Evolutionary conservation across 495 filamentous ascomycete genomes (phyloP).

Genomic region (Penicillium chermesinum): DNA sequence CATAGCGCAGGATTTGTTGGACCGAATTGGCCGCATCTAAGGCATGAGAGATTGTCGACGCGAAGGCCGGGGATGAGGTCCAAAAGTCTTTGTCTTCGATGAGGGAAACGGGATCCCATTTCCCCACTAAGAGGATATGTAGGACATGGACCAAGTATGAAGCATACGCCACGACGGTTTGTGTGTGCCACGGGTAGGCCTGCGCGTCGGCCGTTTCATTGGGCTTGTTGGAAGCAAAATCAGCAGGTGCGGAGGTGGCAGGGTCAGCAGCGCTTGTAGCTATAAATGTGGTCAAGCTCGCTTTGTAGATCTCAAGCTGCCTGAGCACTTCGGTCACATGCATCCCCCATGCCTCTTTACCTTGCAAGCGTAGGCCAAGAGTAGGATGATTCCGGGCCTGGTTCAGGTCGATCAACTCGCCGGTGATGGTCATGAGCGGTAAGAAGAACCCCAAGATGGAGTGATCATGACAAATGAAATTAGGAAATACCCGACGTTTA

Average conservation of each 20-base stretch:
- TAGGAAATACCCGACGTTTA: conserved; percentile 62
- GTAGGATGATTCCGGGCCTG: conserved; percentile 86
- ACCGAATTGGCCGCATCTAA: conserved; percentile 77
- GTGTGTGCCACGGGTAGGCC: conserved; percentile 64
- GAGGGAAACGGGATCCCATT: conserved; percentile 82
- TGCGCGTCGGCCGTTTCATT: conserved; percentile 41
- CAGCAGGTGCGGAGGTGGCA: conserved; percentile 19
- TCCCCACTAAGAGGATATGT: conserved; percentile 76
- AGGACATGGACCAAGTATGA: conserved; percentile 81
- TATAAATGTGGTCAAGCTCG: conserved; percentile 74
- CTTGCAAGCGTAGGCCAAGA: conserved; percentile 73
- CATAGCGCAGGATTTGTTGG: conserved; percentile 76
- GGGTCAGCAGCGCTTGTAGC: conserved; percentile 44
- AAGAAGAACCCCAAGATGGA: conserved; percentile 91
- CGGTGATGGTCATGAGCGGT: conserved; percentile 91
- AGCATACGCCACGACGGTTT: conserved; percentile 87
- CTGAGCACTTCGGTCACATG: conserved; percentile 71
- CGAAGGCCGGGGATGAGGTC: conserved; percentile 80
- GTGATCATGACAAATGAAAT: conserved; percentile 81
- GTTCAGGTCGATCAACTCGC: conserved; percentile 85
- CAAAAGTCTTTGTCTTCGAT: conserved; percentile 85
- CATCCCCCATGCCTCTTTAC: conserved; percentile 71
- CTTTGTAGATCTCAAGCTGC: conserved; percentile 76
- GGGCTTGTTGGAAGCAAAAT: conserved; percentile 19
- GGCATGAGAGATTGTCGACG: conserved; percentile 72